Percentiles rank a stretch among this genome's conserved stretches.
phyloP scores from a whole-genome alignment of 305 asterid species.

The Euphrasia arctica region DNA sequence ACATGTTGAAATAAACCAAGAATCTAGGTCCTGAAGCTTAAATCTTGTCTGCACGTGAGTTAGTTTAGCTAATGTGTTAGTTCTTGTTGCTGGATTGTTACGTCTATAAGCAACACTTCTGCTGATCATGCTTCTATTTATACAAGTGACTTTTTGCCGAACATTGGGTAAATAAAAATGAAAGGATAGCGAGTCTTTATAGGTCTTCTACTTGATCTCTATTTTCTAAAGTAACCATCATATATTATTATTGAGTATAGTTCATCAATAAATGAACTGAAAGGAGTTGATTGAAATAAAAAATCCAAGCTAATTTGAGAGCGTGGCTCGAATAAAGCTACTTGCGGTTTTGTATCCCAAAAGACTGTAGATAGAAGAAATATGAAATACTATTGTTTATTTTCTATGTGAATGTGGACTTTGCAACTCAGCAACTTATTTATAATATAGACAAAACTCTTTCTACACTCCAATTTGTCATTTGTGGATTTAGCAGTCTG shows the following conservation, averaged over 20 bases:
- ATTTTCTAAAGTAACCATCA: background rate
- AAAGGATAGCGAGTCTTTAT: background rate
- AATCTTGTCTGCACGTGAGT: background rate
- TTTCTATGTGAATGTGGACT: background rate
- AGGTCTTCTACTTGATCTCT: background rate
- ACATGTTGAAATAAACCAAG: conserved; percentile 3
- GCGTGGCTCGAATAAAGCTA: background rate
- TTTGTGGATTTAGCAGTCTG: background rate
- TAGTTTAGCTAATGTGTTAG: conserved; percentile 1
- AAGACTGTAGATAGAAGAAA: background rate
- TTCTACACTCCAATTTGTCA: conserved; percentile 1
- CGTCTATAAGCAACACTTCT: background rate
- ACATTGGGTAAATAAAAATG: background rate
- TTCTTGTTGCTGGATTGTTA: conserved; percentile 1
- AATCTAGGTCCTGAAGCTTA: conserved; percentile 1
- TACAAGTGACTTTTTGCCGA: background rate
- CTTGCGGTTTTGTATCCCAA: background rate
- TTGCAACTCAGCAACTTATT: background rate
- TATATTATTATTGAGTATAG: background rate
- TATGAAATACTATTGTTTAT: background rate
- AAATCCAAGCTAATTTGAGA: conserved; percentile 2
- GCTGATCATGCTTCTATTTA: conserved; percentile 6
- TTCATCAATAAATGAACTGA: background rate
- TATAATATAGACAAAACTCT: background rate
- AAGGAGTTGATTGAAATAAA: background rate